A percentile compares a stretch with the other conserved stretches of the same genome.
Evolutionary conservation across 345 rosid species (phyloP).

Genomic region (Psidium friedrichsthalianum): DNA sequence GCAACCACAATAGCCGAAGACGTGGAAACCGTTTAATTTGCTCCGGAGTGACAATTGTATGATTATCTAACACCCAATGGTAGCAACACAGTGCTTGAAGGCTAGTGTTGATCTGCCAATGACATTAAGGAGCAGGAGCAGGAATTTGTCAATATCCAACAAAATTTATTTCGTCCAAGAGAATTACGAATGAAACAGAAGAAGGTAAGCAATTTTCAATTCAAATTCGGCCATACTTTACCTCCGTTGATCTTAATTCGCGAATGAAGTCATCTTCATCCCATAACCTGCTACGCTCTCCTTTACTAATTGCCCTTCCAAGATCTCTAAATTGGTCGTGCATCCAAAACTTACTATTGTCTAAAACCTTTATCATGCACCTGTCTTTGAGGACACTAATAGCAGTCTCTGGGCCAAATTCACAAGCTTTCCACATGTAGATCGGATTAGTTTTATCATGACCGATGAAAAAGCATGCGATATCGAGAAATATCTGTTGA

Average conservation of each 20-base stretch:
- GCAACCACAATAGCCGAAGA: accelerated
- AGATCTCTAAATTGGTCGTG: not conserved
- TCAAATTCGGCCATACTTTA: not conserved
- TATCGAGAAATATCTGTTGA: not conserved
- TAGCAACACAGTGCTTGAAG: not conserved
- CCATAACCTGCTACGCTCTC: accelerated
- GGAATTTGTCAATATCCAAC: not conserved
- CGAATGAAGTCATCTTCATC: accelerated
- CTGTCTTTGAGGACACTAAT: accelerated
- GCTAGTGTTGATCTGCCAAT: not conserved
- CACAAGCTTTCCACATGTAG: accelerated
- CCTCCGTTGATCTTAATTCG: not conserved
- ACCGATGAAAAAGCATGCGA: not conserved
- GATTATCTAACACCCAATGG: accelerated
- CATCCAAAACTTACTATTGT: accelerated
- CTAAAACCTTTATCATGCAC: not conserved
- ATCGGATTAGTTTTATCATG: accelerated
- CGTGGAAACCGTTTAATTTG: not conserved
- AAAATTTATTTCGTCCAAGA: not conserved
- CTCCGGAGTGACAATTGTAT: accelerated
- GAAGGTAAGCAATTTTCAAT: not conserved
- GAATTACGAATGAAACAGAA: not conserved
- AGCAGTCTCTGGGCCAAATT: accelerated
- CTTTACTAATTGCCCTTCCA: not conserved
- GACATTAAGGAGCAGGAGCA: not conserved